These are phyloP conservation scores for Leccinum laetum DNA, from an alignment of 1,284 basidiomycete genomes.

Conservation along the genomic window DNA sequence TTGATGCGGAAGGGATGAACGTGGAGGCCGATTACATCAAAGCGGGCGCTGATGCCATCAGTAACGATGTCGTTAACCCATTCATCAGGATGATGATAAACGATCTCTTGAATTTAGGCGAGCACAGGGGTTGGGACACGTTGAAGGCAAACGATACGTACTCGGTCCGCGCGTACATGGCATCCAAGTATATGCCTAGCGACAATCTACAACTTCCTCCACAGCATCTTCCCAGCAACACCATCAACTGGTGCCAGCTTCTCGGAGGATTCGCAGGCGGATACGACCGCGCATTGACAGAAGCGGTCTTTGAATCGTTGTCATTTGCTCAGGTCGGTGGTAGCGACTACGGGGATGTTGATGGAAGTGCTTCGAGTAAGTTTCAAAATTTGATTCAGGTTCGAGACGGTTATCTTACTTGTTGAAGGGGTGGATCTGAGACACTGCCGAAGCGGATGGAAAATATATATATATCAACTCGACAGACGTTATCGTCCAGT, in stretches of 20 bases:
- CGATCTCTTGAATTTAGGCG: background rate
- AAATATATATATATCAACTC: constrained; percentile 11
- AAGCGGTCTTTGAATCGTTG: constrained; percentile 18
- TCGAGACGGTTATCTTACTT: background rate
- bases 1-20: constrained; percentile 8
- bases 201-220: constrained; percentile 12
- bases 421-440: constrained; percentile 22
- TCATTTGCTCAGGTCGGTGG: constrained; percentile 12
- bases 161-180: constrained; percentile 22
- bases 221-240: constrained; percentile 12
- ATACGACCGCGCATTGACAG: constrained; percentile 20
- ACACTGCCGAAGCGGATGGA: constrained; percentile 17
- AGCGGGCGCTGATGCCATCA: constrained; percentile 12
- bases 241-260: constrained; percentile 25
- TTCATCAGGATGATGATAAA: constrained; percentile 11
- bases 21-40: constrained; percentile 10
- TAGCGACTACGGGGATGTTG: constrained; percentile 9
- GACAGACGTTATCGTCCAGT: background rate
- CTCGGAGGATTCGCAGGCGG: constrained; percentile 11
- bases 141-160: constrained; percentile 15
- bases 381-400: background rate
- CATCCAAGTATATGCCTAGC: constrained; percentile 21
- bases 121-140: constrained; percentile 10
- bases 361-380: constrained; percentile 25
- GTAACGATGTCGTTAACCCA: constrained; percentile 6